Evolutionary conservation across 208 protist species (phyloP).

Genomic region (Crithidia thermophila): DNA sequence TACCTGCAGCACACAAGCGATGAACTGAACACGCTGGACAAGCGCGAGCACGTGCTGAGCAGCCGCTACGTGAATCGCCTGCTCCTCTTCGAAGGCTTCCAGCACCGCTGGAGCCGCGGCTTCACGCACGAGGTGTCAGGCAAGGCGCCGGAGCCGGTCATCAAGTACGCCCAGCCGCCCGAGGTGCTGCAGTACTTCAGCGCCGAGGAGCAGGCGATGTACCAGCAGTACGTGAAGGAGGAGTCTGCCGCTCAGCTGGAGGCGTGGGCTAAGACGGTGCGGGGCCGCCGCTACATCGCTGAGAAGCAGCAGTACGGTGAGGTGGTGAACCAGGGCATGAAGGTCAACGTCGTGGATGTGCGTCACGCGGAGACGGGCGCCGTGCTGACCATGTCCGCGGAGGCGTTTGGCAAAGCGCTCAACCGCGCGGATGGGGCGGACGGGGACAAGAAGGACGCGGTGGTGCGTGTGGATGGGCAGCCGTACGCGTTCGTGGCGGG

Average conservation of each 20-base stretch:
- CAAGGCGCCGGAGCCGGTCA: slow-evolving; percentile 72
- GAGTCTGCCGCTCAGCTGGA: slow-evolving; percentile 64
- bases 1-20: slow-evolving; percentile 66
- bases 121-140: slow-evolving; percentile 56
- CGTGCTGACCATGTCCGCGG: slow-evolving; percentile 59
- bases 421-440: slow-evolving; percentile 2
- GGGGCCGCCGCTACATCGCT: slow-evolving; percentile 65
- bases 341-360: slow-evolving; percentile 71
- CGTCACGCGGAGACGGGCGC: slow-evolving; percentile 53
- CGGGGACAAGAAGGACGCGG: slow-evolving; percentile 1
- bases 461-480: slow-evolving; percentile 56
- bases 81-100: slow-evolving; percentile 67
- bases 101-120: slow-evolving; percentile 65
- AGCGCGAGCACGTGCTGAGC: slow-evolving; percentile 85
- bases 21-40: slow-evolving; percentile 64
- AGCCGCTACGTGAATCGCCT: slow-evolving; percentile 81
- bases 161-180: slow-evolving; percentile 67
- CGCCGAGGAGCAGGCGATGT: slow-evolving; percentile 79
- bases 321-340: slow-evolving; percentile 47
- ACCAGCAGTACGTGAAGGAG: slow-evolving; percentile 74
- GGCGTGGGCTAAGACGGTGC: slow-evolving; percentile 52
- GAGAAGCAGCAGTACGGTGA: slow-evolving; percentile 76
- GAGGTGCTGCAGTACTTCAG: slow-evolving; percentile 76
- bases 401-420: slow-evolving; percentile 44
- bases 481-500: slow-evolving; percentile 38